Evolutionary conservation across 2,329 filamentous ascomycete species (phyloP).

Genomic region (Tympanopsis confertula): DNA sequence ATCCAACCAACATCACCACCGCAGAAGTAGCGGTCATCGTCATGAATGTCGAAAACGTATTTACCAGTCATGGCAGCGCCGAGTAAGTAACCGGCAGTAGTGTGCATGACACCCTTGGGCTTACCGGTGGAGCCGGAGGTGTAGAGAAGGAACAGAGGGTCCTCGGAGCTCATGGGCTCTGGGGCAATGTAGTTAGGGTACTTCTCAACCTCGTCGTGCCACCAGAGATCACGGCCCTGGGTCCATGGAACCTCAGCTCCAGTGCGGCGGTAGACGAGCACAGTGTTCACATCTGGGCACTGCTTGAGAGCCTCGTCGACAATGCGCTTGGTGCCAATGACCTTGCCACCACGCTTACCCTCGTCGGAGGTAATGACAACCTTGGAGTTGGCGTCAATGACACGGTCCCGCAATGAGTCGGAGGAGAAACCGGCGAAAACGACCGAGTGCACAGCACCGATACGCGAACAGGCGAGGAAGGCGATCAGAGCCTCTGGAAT

Average conservation of each 20-base stretch:
- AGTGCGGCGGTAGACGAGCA: slow-evolving; percentile 89
- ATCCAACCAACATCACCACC: slow-evolving; percentile 99
- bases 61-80: slow-evolving; percentile 90
- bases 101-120: slow-evolving; percentile 98
- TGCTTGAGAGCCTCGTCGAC: slow-evolving; percentile 95
- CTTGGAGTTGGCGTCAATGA: slow-evolving; percentile 79
- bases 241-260: slow-evolving; percentile 89
- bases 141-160: slow-evolving; percentile 94
- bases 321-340: slow-evolving; percentile 98
- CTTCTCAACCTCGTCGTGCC: slow-evolving; percentile 97
- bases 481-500: slow-evolving; percentile 90
- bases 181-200: slow-evolving; percentile 88
- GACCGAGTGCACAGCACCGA: slow-evolving; percentile 92
- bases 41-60: slow-evolving; percentile 97
- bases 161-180: slow-evolving; percentile 82
- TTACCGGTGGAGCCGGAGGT: slow-evolving; percentile 96
- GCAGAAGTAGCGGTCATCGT: slow-evolving; percentile 89
- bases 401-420: slow-evolving; percentile 88
- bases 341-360: slow-evolving; percentile 92
- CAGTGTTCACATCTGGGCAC: slow-evolving; percentile 76
- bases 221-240: slow-evolving; percentile 82
- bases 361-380: slow-evolving; percentile 96
- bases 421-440: slow-evolving; percentile 97
- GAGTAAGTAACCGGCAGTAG: slow-evolving; percentile 86
- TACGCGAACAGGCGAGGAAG: slow-evolving; percentile 80